Evolutionary conservation across 2,329 filamentous ascomycete species (phyloP).

Genomic region (Penicillium sumatraense): DNA sequence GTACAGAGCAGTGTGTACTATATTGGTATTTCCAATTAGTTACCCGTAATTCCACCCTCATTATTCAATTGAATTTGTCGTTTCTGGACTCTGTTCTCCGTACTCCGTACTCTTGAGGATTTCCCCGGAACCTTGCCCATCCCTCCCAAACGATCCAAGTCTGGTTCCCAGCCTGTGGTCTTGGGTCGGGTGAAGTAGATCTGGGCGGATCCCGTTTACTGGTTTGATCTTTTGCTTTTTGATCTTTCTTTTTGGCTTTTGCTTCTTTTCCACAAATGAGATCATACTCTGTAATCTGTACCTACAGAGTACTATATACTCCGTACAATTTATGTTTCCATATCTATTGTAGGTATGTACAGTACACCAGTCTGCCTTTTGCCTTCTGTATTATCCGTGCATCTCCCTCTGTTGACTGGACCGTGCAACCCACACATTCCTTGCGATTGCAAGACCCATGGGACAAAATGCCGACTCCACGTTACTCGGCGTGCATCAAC

Average conservation of each 20-base stretch:
- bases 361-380: neutral
- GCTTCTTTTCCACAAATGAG: neutral
- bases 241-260: neutral
- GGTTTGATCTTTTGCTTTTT: neutral
- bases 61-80: too few relatives aligned
- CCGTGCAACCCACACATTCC: constrained; percentile 9
- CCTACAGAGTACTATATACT: too few relatives aligned
- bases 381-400: neutral
- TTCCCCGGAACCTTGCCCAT: neutral
- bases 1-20: too few relatives aligned
- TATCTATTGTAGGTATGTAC: too few relatives aligned
- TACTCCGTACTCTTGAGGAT: neutral
- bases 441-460: constrained; percentile 3
- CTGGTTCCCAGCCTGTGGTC: constrained; percentile 11
- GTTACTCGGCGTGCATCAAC: constrained; percentile 16
- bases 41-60: too few relatives aligned
- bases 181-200: constrained; percentile 15
- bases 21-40: too few relatives aligned
- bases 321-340: too few relatives aligned
- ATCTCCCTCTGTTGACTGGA: constrained; percentile 4
- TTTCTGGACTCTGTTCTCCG: neutral
- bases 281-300: too few relatives aligned
- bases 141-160: constrained; percentile 3
- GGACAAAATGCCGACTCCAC: constrained; percentile 9
- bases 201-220: constrained; percentile 4